These are phyloP conservation scores for Tylopilus plumbeoviolaceoides DNA, from an alignment of 768 basidiomycete genomes.

Conservation along the genomic window DNA sequence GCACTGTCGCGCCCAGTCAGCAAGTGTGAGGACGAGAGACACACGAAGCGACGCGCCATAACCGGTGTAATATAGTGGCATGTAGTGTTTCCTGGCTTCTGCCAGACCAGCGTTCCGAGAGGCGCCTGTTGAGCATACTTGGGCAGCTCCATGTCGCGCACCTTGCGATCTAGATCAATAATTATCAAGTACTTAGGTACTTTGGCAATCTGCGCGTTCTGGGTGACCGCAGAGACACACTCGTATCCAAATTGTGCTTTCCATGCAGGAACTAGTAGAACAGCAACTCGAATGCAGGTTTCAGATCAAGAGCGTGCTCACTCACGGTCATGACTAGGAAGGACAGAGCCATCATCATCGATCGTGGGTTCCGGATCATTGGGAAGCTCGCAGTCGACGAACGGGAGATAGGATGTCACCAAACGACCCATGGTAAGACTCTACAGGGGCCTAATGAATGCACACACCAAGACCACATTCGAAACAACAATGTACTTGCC, in stretches of 20 bases:
- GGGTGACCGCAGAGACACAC: slow-evolving; percentile 61
- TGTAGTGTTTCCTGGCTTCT: slow-evolving; percentile 68
- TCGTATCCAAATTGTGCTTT: slow-evolving; percentile 66
- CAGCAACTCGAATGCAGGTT: neutral
- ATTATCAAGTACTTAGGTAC: slow-evolving; percentile 61
- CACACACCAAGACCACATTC: neutral
- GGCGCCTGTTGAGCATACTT: slow-evolving; percentile 51
- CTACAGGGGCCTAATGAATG: slow-evolving; percentile 31
- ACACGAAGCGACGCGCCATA: slow-evolving; percentile 44
- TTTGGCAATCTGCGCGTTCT: slow-evolving; percentile 61
- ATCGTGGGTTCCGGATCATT: slow-evolving; percentile 56
- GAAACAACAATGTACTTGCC: slow-evolving; percentile 48
- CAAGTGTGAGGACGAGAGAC: neutral
- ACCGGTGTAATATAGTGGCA: slow-evolving; percentile 71
- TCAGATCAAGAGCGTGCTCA: slow-evolving; percentile 1
- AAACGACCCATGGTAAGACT: slow-evolving; percentile 67
- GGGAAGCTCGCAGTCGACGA: slow-evolving; percentile 67
- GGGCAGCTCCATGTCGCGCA: slow-evolving; percentile 66
- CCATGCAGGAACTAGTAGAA: slow-evolving; percentile 55
- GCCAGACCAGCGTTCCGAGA: slow-evolving; percentile 47
- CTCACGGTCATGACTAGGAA: slow-evolving; percentile 64
- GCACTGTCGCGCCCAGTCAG: slow-evolving; percentile 36
- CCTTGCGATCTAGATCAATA: slow-evolving; percentile 59
- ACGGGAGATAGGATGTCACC: slow-evolving; percentile 64
- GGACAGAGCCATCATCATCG: slow-evolving; percentile 51